These are phyloP conservation scores for Flagelloscypha sp. DNA, from an alignment of 768 basidiomycete species.

Conservation along the genomic window DNA sequence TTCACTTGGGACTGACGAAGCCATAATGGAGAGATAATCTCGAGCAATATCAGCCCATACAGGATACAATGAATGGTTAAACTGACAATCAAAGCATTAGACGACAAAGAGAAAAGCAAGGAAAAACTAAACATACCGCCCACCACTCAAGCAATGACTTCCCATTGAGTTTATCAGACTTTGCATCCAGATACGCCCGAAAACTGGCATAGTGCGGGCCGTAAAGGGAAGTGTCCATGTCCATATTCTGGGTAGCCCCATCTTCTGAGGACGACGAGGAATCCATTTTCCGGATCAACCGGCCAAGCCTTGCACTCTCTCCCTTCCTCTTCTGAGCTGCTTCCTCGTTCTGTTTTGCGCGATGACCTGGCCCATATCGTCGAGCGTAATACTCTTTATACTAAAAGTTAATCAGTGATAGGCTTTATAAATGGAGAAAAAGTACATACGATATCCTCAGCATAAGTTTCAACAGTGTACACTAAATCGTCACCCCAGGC, in stretches of 20 bases:
- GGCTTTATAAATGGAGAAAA: not conserved
- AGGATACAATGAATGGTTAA: constrained; percentile 19
- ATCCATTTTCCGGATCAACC: too few relatives aligned
- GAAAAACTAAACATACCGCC: constrained; percentile 20
- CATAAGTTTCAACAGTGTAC: constrained; percentile 7
- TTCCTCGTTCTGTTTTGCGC: too few relatives aligned
- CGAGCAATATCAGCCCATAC: constrained; percentile 27
- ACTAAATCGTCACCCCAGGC: constrained; percentile 18
- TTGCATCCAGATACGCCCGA: constrained; percentile 14
- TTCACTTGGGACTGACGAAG: constrained; percentile 31
- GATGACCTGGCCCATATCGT: too few relatives aligned
- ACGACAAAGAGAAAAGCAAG: not conserved
- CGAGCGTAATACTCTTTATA: not conserved
- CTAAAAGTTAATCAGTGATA: too few relatives aligned
- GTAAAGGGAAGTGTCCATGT: too few relatives aligned
- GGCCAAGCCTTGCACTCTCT: too few relatives aligned
- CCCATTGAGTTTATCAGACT: constrained; percentile 11
- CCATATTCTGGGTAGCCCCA: too few relatives aligned
- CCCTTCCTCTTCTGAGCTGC: too few relatives aligned
- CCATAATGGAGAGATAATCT: constrained; percentile 31
- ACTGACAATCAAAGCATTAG: constrained; percentile 10
- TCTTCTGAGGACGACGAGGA: too few relatives aligned
- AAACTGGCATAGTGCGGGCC: constrained; percentile 16
- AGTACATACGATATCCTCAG: constrained; percentile 13
- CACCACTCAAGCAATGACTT: constrained; percentile 23